Conservation (phyloP, 352 stramenopile genomes). For the Globisporangium alternatum region DNA sequence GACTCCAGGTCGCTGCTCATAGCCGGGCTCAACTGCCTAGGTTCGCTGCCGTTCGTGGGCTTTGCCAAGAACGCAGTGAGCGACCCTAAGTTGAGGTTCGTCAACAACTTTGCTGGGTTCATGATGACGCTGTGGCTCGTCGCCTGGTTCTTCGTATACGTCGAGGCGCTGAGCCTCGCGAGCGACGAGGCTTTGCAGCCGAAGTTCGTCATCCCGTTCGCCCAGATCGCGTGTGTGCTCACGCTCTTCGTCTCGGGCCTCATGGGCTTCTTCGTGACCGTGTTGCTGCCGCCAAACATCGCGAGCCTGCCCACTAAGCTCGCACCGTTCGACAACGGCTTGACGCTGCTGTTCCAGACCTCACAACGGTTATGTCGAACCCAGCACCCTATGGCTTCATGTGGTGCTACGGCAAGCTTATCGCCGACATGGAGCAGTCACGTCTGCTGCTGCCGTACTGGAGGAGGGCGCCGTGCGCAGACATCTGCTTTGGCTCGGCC, state of each 20-base stretch:
- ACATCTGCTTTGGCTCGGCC: conserved; percentile 21
- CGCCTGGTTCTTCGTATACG: conserved; percentile 30
- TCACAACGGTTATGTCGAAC: conserved; percentile 36
- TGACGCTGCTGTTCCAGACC: conserved; percentile 21
- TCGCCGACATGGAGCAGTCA: conserved; percentile 44
- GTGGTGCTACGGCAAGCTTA: conserved; percentile 53
- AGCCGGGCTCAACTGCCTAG: conserved; percentile 15
- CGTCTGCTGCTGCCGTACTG: conserved; percentile 27
- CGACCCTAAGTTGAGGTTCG: background rate
- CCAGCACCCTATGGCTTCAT: conserved; percentile 52
- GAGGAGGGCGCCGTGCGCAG: conserved; percentile 20
- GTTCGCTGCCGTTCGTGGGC: conserved; percentile 14
- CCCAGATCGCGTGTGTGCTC: conserved; percentile 40
- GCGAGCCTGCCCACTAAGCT: conserved; percentile 20
- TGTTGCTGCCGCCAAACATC: conserved; percentile 29
- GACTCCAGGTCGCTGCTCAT: conserved; percentile 15
- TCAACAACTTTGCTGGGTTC: conserved; percentile 13
- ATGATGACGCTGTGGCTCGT: conserved; percentile 18
- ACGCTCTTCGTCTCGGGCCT: conserved; percentile 38
- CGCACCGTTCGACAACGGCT: conserved; percentile 35
- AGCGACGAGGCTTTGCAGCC: conserved; percentile 38
- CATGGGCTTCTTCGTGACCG: conserved; percentile 33
- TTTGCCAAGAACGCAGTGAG: background rate
- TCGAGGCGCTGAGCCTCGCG: conserved; percentile 27
- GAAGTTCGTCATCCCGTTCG: conserved; percentile 37